These are phyloP conservation scores for Pulveroboletus sp. DNA, from an alignment of 768 basidiomycete genomes.

Conservation along the genomic window DNA sequence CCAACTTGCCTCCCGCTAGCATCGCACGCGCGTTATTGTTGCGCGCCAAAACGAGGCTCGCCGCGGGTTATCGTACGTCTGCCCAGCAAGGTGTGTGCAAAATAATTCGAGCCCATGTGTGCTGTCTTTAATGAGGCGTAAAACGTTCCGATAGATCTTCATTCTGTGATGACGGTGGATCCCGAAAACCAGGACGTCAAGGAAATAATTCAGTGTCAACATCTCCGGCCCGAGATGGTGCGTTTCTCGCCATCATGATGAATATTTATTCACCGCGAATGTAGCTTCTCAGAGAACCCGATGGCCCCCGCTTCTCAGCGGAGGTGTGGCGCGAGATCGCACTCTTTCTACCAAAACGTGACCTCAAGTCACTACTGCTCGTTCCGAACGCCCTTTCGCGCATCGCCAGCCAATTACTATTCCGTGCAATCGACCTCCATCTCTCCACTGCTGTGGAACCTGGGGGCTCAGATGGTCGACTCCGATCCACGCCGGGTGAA, in stretches of 20 bases:
- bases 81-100: slow-evolving; percentile 55
- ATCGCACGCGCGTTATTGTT: slow-evolving; percentile 59
- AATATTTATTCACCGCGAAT: neutral
- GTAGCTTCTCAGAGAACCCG: slow-evolving; percentile 35
- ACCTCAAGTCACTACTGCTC: slow-evolving; percentile 60
- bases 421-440: slow-evolving; percentile 60
- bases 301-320: slow-evolving; percentile 51
- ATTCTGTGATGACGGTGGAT: slow-evolving; percentile 58
- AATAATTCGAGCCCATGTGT: neutral
- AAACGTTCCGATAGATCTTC: slow-evolving; percentile 46
- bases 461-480: slow-evolving; percentile 9
- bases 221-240: slow-evolving; percentile 56
- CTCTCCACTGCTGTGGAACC: slow-evolving; percentile 42
- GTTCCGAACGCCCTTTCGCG: slow-evolving; percentile 65
- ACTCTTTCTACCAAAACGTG: slow-evolving; percentile 54
- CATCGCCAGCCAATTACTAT: slow-evolving; percentile 64
- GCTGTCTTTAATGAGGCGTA: neutral
- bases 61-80: slow-evolving; percentile 53
- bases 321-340: slow-evolving; percentile 75
- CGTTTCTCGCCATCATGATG: slow-evolving; percentile 3
- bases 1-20: slow-evolving; percentile 47
- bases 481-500: slow-evolving; percentile 13
- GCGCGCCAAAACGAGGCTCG: slow-evolving; percentile 63
- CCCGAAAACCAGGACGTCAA: slow-evolving; percentile 70
- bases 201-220: slow-evolving; percentile 49